Conservation (phyloP, 2,329 filamentous ascomycete genomes). For the Didymosphaeria variabile region DNA sequence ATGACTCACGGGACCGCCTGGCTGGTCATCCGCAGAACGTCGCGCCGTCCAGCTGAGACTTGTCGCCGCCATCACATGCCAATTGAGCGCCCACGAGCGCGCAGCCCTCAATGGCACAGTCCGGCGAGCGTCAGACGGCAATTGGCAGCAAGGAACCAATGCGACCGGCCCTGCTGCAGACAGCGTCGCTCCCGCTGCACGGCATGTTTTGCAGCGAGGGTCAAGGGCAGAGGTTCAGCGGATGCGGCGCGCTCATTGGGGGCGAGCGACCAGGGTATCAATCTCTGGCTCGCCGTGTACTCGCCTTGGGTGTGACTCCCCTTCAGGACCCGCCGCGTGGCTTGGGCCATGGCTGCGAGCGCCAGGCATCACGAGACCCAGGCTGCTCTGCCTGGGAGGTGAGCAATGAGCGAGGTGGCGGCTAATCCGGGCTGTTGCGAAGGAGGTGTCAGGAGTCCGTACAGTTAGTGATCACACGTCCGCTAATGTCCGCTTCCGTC, state of each 20-base stretch:
- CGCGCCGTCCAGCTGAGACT: slow-evolving; percentile 11
- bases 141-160: slow-evolving; percentile 10
- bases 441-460: slow-evolving; percentile 3
- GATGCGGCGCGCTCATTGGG: slow-evolving; percentile 5
- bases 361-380: slow-evolving; percentile 3
- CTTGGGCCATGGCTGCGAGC: slow-evolving; percentile 4
- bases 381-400: neutral
- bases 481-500: slow-evolving; percentile 12
- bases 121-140: slow-evolving; percentile 5
- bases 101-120: neutral
- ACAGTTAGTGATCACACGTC: neutral
- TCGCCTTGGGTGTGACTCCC: slow-evolving; percentile 1
- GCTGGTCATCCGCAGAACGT: slow-evolving; percentile 1
- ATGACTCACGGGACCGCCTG: slow-evolving; percentile 10
- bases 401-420: slow-evolving; percentile 8
- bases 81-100: too few relatives aligned
- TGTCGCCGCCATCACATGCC: slow-evolving; percentile 14
- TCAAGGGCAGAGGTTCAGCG: neutral
- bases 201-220: slow-evolving; percentile 13
- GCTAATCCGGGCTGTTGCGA: slow-evolving; percentile 10
- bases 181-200: slow-evolving; percentile 8
- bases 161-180: slow-evolving; percentile 6
- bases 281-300: slow-evolving; percentile 9
- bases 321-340: neutral
- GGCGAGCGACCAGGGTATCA: neutral